Evolutionary conservation across 2,329 filamentous ascomycete genomes (phyloP).

Genomic region (Penicillium concentricum): DNA sequence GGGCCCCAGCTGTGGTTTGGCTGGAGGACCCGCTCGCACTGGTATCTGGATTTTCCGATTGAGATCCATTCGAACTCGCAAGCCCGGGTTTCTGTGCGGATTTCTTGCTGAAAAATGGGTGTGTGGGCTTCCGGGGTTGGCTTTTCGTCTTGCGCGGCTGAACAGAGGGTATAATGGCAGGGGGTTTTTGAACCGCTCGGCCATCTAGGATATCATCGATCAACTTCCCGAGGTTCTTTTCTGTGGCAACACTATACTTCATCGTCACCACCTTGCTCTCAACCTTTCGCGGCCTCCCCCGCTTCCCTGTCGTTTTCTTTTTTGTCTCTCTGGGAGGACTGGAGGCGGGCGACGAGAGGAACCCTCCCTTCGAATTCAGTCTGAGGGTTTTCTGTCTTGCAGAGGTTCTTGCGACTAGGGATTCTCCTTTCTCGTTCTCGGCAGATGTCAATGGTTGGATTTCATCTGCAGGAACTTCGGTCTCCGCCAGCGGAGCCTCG

Average conservation of each 20-base stretch:
- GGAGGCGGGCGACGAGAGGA: slow-evolving; percentile 39
- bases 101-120: slow-evolving; percentile 70
- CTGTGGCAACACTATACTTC: slow-evolving; percentile 57
- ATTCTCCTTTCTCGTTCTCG: not conserved
- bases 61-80: not conserved
- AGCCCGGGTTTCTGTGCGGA: slow-evolving; percentile 27
- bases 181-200: slow-evolving; percentile 25
- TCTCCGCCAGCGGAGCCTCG: slow-evolving; percentile 1
- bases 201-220: slow-evolving; percentile 63
- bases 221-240: slow-evolving; percentile 54
- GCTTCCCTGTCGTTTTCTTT: slow-evolving; percentile 27
- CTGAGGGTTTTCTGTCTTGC: slow-evolving; percentile 51
- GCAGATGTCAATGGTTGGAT: not conserved
- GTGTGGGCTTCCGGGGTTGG: slow-evolving; percentile 50
- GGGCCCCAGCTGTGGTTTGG: not conserved
- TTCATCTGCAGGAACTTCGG: not conserved
- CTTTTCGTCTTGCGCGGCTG: slow-evolving; percentile 15
- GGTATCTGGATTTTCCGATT: not conserved
- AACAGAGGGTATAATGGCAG: slow-evolving; percentile 17
- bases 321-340: slow-evolving; percentile 17
- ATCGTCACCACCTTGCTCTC: slow-evolving; percentile 51
- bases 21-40: not conserved
- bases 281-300: slow-evolving; percentile 33
- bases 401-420: slow-evolving; percentile 25
- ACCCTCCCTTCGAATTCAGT: slow-evolving; percentile 45